Conservation (phyloP, 2,329 filamentous ascomycete genomes). For the Exophiala dermatitidis region DNA sequence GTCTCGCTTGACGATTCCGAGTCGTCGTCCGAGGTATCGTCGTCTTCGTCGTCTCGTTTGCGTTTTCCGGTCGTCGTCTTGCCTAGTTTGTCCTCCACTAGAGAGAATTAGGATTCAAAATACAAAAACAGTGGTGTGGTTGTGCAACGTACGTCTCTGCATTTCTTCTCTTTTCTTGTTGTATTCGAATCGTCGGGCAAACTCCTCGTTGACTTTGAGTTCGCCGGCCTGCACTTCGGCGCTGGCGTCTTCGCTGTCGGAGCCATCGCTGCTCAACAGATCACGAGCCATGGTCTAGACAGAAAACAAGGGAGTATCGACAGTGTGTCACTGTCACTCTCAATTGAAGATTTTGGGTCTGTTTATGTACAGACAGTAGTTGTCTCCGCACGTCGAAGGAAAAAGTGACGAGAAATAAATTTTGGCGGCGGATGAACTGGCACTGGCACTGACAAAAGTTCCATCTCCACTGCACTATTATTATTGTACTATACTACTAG, state of each 20-base stretch:
- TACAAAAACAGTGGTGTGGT: no score
- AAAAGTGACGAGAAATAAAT: slow-evolving; percentile 3
- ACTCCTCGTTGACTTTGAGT: slow-evolving; percentile 85
- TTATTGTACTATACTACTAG: neutral
- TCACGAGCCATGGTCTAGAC: slow-evolving; percentile 30
- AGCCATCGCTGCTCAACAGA: slow-evolving; percentile 36
- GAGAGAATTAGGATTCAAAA: no score
- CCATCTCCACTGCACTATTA: neutral
- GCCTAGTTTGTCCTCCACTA: slow-evolving; percentile 84
- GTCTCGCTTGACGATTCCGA: slow-evolving; percentile 57
- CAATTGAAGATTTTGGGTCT: neutral
- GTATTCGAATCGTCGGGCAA: slow-evolving; percentile 81
- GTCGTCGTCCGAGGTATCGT: slow-evolving; percentile 44
- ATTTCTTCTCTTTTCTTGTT: slow-evolving; percentile 95
- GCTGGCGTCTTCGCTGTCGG: slow-evolving; percentile 37
- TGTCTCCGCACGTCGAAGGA: slow-evolving; percentile 1
- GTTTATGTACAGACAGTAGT: neutral
- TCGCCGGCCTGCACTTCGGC: slow-evolving; percentile 32
- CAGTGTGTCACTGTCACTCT: neutral
- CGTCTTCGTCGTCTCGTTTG: slow-evolving; percentile 37
- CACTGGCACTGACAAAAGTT: neutral
- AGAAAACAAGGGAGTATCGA: slow-evolving; percentile 26
- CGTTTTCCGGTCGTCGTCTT: slow-evolving; percentile 39
- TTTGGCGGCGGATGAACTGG: neutral
- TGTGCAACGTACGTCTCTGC: slow-evolving; percentile 42